Percentiles rank a stretch among this genome's conserved stretches.
Conservation (phyloP, 73 alveolate species). For the Paramecium octaurelia region DNA sequence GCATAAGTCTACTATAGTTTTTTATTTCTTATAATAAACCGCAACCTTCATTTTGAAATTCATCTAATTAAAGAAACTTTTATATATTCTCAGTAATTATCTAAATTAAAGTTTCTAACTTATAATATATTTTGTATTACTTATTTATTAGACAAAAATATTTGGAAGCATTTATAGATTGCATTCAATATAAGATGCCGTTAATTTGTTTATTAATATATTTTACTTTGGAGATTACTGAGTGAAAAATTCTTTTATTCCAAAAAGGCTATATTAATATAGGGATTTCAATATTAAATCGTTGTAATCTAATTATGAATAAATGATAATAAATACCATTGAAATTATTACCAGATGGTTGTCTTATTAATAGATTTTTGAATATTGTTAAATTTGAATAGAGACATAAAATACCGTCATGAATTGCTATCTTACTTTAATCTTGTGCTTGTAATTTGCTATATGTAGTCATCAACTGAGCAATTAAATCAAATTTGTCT, state of each 20-base stretch:
- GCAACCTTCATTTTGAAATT: background rate
- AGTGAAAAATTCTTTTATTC: background rate
- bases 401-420: conserved; percentile 21
- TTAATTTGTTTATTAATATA: background rate
- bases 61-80: background rate
- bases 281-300: background rate
- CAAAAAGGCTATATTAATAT: background rate
- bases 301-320: conserved; percentile 7
- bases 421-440: background rate
- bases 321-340: background rate
- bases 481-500: background rate
- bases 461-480: background rate
- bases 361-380: background rate
- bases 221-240: conserved; percentile 5
- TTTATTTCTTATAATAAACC: background rate
- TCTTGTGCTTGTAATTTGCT: background rate
- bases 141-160: background rate
- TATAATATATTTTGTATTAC: background rate
- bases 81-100: background rate
- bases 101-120: conserved; percentile 2
- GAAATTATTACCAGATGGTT: background rate
- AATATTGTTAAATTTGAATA: background rate
- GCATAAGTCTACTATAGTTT: background rate
- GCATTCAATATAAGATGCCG: background rate
- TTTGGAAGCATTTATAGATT: background rate